phyloP scores from a whole-genome alignment of 2,329 filamentous ascomycete species.

The Fusarium anthophilum region DNA sequence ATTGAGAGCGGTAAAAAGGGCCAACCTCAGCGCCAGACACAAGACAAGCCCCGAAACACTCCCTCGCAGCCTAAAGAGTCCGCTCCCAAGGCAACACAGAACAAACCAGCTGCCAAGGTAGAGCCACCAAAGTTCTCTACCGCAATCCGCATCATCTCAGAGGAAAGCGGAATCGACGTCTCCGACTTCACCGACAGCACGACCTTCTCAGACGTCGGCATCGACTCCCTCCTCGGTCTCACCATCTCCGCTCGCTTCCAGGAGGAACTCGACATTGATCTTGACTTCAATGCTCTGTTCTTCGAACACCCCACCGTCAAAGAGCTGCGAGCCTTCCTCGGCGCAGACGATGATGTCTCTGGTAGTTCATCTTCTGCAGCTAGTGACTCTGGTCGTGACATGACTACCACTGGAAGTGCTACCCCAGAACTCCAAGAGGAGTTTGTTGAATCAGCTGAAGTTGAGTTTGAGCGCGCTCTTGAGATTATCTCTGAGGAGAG shows the following conservation, averaged over 20 bases:
- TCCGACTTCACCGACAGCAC: constrained; percentile 64
- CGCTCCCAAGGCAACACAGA: rapidly evolving
- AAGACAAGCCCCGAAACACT: background rate
- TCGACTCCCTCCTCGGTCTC: constrained; percentile 70
- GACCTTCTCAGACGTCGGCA: constrained; percentile 65
- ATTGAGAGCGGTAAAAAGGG: constrained; percentile 31
- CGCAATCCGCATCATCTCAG: constrained; percentile 22
- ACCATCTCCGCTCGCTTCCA: constrained; percentile 66
- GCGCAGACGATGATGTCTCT: constrained; percentile 5
- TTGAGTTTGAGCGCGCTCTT: constrained; percentile 29
- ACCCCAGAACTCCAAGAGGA: constrained; percentile 12
- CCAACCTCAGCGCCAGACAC: constrained; percentile 7
- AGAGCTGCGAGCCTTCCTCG: constrained; percentile 55
- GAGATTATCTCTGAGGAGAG: constrained; percentile 58
- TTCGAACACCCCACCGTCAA: constrained; percentile 64
- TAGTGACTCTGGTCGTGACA: constrained; percentile 17
- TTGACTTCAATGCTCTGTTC: constrained; percentile 61
- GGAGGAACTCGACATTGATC: constrained; percentile 65
- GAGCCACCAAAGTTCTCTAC: constrained; percentile 5
- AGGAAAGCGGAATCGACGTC: constrained; percentile 32
- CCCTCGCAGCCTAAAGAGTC: background rate
- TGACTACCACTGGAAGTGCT: background rate
- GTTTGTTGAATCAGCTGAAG: background rate
- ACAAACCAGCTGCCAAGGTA: background rate
- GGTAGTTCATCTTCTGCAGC: constrained; percentile 16